Conservation (phyloP, 1,284 basidiomycete genomes). For the Ceratobasidium sp. region DNA sequence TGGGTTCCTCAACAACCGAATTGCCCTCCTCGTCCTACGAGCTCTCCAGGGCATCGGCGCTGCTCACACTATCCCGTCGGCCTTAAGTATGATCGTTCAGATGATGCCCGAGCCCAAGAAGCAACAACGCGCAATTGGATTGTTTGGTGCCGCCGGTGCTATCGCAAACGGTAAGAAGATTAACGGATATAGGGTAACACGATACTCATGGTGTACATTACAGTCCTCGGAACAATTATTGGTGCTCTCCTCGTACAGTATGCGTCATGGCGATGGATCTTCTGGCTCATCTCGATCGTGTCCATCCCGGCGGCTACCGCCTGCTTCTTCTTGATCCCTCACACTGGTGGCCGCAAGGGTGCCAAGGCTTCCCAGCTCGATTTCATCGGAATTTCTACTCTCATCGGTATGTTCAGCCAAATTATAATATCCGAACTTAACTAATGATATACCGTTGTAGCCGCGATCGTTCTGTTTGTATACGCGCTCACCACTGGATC, state of each 20-base stretch:
- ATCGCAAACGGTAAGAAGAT: slow-evolving; percentile 61
- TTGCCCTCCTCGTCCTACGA: slow-evolving; percentile 46
- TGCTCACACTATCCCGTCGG: slow-evolving; percentile 61
- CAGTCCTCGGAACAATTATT: slow-evolving; percentile 58
- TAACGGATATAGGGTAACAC: too few relatives aligned
- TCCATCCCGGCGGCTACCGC: slow-evolving; percentile 58
- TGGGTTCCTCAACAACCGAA: slow-evolving; percentile 45
- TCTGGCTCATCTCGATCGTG: slow-evolving; percentile 62
- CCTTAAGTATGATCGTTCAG: slow-evolving; percentile 63
- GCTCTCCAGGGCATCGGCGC: slow-evolving; percentile 47
- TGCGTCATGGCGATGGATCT: slow-evolving; percentile 63
- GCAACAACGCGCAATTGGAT: slow-evolving; percentile 63
- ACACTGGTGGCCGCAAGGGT: slow-evolving; percentile 38
- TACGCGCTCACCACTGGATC: slow-evolving; percentile 66
- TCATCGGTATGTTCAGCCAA: slow-evolving; percentile 54
- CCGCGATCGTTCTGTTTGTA: slow-evolving; percentile 62
- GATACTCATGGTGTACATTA: neutral
- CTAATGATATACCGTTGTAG: slow-evolving; percentile 49
- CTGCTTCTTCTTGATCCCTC: slow-evolving; percentile 58
- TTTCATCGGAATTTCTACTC: slow-evolving; percentile 54
- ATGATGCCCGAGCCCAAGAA: slow-evolving; percentile 62
- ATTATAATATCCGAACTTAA: neutral
- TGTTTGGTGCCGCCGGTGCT: slow-evolving; percentile 64
- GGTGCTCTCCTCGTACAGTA: slow-evolving; percentile 59
- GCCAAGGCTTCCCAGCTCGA: slow-evolving; percentile 56